Base-by-base conservation (phyloP, 805 yeast genomes). In the Yarrowia hollandica region DNA sequence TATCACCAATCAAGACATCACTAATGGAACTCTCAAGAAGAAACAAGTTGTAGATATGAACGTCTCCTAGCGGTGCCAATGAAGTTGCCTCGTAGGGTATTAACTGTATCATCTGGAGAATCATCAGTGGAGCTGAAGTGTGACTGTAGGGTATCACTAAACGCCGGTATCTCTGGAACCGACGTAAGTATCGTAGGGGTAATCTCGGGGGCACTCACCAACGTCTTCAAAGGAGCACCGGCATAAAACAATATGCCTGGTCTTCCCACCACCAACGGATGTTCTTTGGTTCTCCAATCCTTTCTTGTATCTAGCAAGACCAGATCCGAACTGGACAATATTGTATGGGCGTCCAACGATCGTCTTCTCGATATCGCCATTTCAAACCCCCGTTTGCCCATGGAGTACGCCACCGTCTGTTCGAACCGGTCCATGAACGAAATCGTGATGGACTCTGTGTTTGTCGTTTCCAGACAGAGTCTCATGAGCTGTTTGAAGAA, bases 401-500 rank as follows among this genome's bases (percentile, higher is more conserved):
- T 28, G 4, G 35, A 26, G n/a, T 18, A 44, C 6, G 52, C 35
- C 18, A 44, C 52, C n/a, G 52, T 44, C 26, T 44, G 52, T n/a
- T 28, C 35, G 15, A 44, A 44, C 19, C 52, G 25, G 19, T 44
- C 52, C 26, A 44, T n/a, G 26, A 44, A 44, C 26, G 52, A 19
- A 19, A 44, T 44, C 14, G 52, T 44, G 16, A 44, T 19, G 8
- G 26, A 19, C 9, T 44, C 52, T 1, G 52, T 44, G 9, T 44
- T 21, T 1, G 52, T 44, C 5, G 35, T n/a, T 11, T 44, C 52
- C 35, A 44, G 16, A 44, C 52, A 44, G n/a, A 44, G 52, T 19
- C 35, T 5, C 52, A 44, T 44, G 35, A 44, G 52, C 34, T 44
- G 52, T 4, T 44, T 44, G 52, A 44, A 44, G 35, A 44, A 44